phyloP scores from a whole-genome alignment of 2,329 filamentous ascomycete species.

The Arthrobotrys iridis region DNA sequence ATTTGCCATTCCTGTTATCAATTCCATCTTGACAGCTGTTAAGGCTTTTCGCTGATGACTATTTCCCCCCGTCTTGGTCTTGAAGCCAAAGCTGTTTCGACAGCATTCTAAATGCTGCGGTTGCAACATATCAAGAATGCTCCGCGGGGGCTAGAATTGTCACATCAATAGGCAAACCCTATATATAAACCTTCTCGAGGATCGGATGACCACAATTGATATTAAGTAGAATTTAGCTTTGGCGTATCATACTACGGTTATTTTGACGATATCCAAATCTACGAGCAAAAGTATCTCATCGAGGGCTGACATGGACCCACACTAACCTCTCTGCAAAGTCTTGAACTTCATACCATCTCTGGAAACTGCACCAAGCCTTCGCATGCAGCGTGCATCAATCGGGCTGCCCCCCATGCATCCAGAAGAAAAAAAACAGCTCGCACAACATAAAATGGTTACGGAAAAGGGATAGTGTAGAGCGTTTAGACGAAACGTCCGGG shows the following conservation, averaged over 20 bases:
- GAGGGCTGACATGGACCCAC: no score
- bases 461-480: slow-evolving; percentile 33
- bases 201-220: no score
- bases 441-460: slow-evolving; percentile 30
- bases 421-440: slow-evolving; percentile 35
- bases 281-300: no score
- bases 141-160: not conserved
- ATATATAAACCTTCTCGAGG: not conserved
- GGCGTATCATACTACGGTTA: no score
- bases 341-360: slow-evolving; percentile 39
- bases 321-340: slow-evolving; percentile 4
- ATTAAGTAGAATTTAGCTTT: not conserved
- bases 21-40: slow-evolving; percentile 13
- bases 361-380: slow-evolving; percentile 30
- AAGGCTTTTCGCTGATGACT: not conserved
- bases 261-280: no score
- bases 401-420: slow-evolving; percentile 9
- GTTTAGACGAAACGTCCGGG: slow-evolving; percentile 48
- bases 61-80: slow-evolving; percentile 3
- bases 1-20: slow-evolving; percentile 2
- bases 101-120: not conserved
- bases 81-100: slow-evolving; percentile 1
- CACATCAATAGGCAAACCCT: not conserved
- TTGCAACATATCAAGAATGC: slow-evolving; percentile 1
- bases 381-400: slow-evolving; percentile 6